Base-by-base conservation (phyloP, 495 filamentous ascomycete species). In the Penicillium odoratum region DNA sequence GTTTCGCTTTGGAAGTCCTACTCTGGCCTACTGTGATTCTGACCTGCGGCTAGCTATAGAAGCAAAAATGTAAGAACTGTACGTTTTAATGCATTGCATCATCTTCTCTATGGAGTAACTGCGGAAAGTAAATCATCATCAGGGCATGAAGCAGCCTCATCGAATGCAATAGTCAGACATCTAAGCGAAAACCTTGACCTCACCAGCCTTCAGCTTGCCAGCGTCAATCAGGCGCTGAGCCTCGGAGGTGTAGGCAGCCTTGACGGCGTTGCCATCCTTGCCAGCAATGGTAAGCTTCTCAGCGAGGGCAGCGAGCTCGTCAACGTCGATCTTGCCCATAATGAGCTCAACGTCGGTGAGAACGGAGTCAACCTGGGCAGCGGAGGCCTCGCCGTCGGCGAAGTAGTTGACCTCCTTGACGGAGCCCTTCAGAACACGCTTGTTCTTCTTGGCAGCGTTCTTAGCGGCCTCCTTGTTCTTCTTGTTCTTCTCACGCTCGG, bases 391-490 rank as follows among this genome's bases (percentile, higher is more conserved):
- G 30, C 83, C 84, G 15, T 80, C 80, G 28, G 72, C 78, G 55
- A 83, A 86, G 84, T 98, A 98, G 81, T 97, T 97, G 64, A 86
- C 91, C 56, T 98, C 94, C 82, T 98, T 98, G 75, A 94, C 90
- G 62, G 88, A 88, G 33, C 83, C 85, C 69, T 93, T 90, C 57
- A 98, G 82, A 34, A 97, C 90, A 79, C 94, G 88, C 80, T 96
- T 96, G 80, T 98, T 98, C 88, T 98, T 98, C 90, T 98, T 98
- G 62, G 93, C 85, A 4, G 95, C 93, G 70, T 90, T 96, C 86
- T 98, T 98, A 5, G 89, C 90, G 33, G 93, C 94, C 73, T 98
- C 94, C 77, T 96, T 97, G 45, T 90, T 89, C 83, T 98, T 98
- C 86, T 97, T 98, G 73, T 83, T 84, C 64, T 91, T 85, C 57